Base-by-base conservation (phyloP, 768 basidiomycete genomes). In the Gyrodon lividus region DNA sequence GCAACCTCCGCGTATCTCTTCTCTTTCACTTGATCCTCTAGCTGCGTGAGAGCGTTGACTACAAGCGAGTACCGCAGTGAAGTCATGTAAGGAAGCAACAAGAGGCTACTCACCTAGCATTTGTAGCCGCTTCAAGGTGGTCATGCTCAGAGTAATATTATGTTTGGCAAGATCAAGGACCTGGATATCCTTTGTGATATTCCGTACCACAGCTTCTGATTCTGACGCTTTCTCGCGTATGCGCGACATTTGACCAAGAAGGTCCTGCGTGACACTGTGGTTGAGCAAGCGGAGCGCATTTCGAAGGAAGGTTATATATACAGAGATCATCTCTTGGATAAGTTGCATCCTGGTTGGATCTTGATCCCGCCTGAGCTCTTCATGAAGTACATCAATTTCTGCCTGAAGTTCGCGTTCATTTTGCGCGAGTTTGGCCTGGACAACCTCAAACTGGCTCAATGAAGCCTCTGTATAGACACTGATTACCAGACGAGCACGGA, bases 141-240 rank as follows among this genome's bases (percentile, higher is more conserved):
- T 95, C 83, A 98, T 94, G 60, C 89, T 91, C 22, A 82, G 72
- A 17, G 90, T 86, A 44, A 99, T 79, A 63, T 98, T 97, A 72
- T 85, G 87, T 79, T 98, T 98, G 16, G 92, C 94, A 31, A 89
- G 73, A 67, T 98, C 97, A 28, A 99, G 77, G 5, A 88, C 82
- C 66, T 98, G 95, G 43, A 99, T 98, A 69, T 99, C 97, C 58
- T 90, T 88, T 2, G 97, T 99, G 58, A 98, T 97, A 59, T 92
- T 85, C 47, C 89, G 80, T 22, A 98, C 97, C 43, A 98, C 92
- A 2, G 93, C 93, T 62, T 98, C 97, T 3, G 92, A 94, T 66
- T 99, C 97, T 1, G 92, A 90, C 0, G 96, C 94, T 65, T 98
- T 98, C 71, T 98, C 94, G 39, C 93, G 82, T 58, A 98, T 97